phyloP scores from a whole-genome alignment of 2,329 filamentous ascomycete genomes.

The Microdochium nivale region DNA sequence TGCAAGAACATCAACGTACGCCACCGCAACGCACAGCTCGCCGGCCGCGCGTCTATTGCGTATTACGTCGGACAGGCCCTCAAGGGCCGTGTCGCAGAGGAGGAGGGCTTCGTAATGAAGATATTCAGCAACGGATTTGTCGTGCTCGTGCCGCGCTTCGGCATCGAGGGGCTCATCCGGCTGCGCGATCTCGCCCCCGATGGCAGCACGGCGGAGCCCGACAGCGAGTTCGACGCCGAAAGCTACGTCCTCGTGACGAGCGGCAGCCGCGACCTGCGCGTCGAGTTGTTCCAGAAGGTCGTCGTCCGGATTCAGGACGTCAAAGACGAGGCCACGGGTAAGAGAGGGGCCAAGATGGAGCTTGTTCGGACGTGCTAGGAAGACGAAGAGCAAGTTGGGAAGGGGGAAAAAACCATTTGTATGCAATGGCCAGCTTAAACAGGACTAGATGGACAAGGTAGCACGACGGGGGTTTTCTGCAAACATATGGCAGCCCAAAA shows the following conservation, averaged over 20 bases:
- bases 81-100: constrained; percentile 65
- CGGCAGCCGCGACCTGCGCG: constrained; percentile 44
- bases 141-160: constrained; percentile 90
- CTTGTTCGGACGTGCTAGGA: constrained; percentile 28
- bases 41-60: constrained; percentile 86
- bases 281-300: constrained; percentile 91
- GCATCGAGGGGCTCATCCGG: constrained; percentile 86
- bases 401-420: too few relatives aligned
- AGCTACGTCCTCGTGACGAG: constrained; percentile 64
- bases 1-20: constrained; percentile 98
- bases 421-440: too few relatives aligned
- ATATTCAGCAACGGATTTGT: constrained; percentile 97
- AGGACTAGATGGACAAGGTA: too few relatives aligned
- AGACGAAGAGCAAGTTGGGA: too few relatives aligned
- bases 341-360: constrained; percentile 80
- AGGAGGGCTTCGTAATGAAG: constrained; percentile 94
- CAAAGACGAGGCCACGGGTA: constrained; percentile 91
- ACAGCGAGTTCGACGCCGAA: constrained; percentile 77
- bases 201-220: constrained; percentile 64
- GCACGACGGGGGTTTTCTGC: too few relatives aligned
- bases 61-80: constrained; percentile 98
- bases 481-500: too few relatives aligned
- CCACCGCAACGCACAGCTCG: constrained; percentile 94
- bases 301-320: constrained; percentile 83
- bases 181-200: constrained; percentile 75